Evolutionary conservation across 2,329 filamentous ascomycete species (phyloP), one percentile per base, ranked within the genome.

Genomic region (Phaeosphaeria sp.): DNA sequence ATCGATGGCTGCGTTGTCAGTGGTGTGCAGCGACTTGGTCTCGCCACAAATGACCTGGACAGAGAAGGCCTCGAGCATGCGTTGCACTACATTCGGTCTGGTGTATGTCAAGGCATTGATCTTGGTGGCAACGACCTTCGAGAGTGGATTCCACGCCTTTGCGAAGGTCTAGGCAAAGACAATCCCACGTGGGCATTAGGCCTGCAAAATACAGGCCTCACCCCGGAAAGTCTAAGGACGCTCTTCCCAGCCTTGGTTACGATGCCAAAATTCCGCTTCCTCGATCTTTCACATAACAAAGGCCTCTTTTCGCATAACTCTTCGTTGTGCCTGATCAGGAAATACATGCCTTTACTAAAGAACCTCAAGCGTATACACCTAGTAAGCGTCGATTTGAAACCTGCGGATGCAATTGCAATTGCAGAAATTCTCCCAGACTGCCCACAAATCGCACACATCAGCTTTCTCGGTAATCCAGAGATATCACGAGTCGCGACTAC

Each of bases 201-300:
- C 74, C 78, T 99, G 60, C 92, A 93, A 1, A 90, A 93, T 67
- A 97, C 93, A 78, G 91, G 92, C 56, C 81, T 99, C 53, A 87
- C 85, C 4, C 89, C 92, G 0, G 82, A 86, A 0, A 88, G 89
- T 11, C 81, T 98, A 21, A 90, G 86, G 75, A 86, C 87, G 53
- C 82, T 98, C 13, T 84, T 98, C 50, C 92, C 92, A 4, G 87
- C 87, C 6, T 79, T 98, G 53, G 83, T 85, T 24, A 87, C 84
- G 64, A 80, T 97, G 55, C 83, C 84, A 2, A 86, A 89, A 62
- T 90, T 97, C 72, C 88, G 91, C 20, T 97, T 97, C 73, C 87
- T 99, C 57, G 95, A 98, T 74, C 82, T 99, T 36, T 97, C 92
- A 5, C 92, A 97, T 70, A 98, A 98, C 67, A 90, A 85, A 30